A percentile compares a stretch with the other conserved stretches of the same genome.
Evolutionary conservation across 2,329 filamentous ascomycete genomes (phyloP).

Genomic region (Pestalotiopsis sp.): DNA sequence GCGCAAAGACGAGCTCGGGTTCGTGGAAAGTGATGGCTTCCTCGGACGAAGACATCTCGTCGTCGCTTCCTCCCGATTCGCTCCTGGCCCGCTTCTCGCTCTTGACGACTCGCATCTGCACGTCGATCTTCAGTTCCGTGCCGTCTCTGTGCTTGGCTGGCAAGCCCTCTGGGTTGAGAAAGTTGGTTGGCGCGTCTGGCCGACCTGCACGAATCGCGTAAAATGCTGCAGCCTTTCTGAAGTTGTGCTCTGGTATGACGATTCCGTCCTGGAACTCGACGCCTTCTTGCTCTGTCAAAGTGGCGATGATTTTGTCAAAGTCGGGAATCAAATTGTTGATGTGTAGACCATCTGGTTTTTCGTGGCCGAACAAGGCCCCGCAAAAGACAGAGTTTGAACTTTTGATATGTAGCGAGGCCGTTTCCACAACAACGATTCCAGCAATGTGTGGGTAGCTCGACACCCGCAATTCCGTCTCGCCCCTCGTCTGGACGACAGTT

Average conservation of each 20-base stretch:
- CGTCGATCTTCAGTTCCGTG: slow-evolving; percentile 88
- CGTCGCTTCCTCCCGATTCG: slow-evolving; percentile 31
- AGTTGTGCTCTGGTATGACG: slow-evolving; percentile 94
- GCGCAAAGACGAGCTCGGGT: slow-evolving; percentile 85
- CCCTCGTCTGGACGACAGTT: slow-evolving; percentile 74
- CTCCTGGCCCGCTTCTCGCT: slow-evolving; percentile 69
- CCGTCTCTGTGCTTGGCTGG: slow-evolving; percentile 88
- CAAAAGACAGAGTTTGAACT: slow-evolving; percentile 97
- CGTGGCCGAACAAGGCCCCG: slow-evolving; percentile 86
- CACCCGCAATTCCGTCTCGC: slow-evolving; percentile 74
- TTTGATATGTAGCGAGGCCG: slow-evolving; percentile 75
- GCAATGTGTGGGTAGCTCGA: slow-evolving; percentile 98
- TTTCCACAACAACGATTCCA: slow-evolving; percentile 91
- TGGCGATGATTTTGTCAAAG: slow-evolving; percentile 81
- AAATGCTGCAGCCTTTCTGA: slow-evolving; percentile 84
- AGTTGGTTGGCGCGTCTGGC: slow-evolving; percentile 76
- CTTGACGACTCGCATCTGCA: slow-evolving; percentile 95
- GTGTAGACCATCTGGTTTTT: slow-evolving; percentile 77
- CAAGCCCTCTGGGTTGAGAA: slow-evolving; percentile 82
- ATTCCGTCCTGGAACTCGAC: slow-evolving; percentile 88
- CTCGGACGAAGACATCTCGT: slow-evolving; percentile 36
- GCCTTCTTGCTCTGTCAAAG: slow-evolving; percentile 85
- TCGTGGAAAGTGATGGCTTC: slow-evolving; percentile 52
- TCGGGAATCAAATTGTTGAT: slow-evolving; percentile 83
- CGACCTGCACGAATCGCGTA: slow-evolving; percentile 83